A percentile compares a stretch with the other conserved stretches of the same genome.
These are phyloP conservation scores for Ailanthus altissimus DNA, from an alignment of 345 rosid species.

Conservation along the genomic window DNA sequence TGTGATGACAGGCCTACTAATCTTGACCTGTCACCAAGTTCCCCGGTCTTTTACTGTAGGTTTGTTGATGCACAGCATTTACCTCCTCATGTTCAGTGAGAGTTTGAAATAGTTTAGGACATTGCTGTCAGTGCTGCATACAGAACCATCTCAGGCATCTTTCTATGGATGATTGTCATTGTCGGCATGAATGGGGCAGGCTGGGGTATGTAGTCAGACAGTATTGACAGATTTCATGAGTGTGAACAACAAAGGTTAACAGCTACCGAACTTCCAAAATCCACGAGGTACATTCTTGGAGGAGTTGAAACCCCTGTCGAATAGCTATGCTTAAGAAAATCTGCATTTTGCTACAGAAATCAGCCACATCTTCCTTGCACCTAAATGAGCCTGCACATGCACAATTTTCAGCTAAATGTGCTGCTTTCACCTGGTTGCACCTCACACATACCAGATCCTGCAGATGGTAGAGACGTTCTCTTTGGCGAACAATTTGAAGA, in stretches of 20 bases:
- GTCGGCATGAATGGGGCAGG: too few relatives aligned
- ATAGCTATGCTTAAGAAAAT: constrained; percentile 64
- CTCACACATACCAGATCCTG: constrained; percentile 80
- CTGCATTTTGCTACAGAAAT: constrained; percentile 66
- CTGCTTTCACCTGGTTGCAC: constrained; percentile 91
- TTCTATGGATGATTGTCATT: too few relatives aligned
- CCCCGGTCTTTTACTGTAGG: too few relatives aligned
- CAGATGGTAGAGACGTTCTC: constrained; percentile 81
- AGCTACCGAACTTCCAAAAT: constrained; percentile 43
- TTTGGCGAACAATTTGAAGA: constrained; percentile 77
- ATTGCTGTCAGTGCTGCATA: too few relatives aligned
- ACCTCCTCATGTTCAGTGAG: too few relatives aligned
- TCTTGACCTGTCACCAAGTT: not conserved
- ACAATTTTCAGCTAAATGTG: constrained; percentile 81
- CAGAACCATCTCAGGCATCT: too few relatives aligned
- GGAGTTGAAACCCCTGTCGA: constrained; percentile 60
- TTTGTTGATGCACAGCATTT: too few relatives aligned
- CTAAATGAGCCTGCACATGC: constrained; percentile 75
- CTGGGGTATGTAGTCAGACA: too few relatives aligned
- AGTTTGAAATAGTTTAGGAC: too few relatives aligned
- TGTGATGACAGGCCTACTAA: not conserved
- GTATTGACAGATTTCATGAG: too few relatives aligned
- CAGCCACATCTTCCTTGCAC: constrained; percentile 71
- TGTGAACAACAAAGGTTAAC: too few relatives aligned
- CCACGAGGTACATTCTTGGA: constrained; percentile 69